Evolutionary conservation across 805 yeast genomes (phyloP), one percentile per base, ranked within the genome.

Genomic region (Candida quercuum): DNA sequence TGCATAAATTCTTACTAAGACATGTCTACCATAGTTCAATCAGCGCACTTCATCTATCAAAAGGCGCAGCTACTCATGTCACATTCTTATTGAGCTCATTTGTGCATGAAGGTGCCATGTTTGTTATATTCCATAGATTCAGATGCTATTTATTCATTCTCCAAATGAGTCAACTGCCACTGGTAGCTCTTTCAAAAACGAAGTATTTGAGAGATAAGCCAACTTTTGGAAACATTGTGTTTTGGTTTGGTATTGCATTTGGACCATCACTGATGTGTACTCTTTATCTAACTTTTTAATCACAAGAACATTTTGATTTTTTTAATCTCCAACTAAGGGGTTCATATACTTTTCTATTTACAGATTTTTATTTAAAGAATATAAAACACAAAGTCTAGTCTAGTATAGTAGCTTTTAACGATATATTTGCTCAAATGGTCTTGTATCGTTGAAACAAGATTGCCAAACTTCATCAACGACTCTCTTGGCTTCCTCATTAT

Each of bases 11-110:
- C 49, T 64, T 93, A 41, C 66, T 89, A 32, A 74, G 98, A 47
- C 99, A 94, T 56, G 98, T 93, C 3, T 94, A 93, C 59, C 96
- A 89, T 56, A 80, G 94, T 19, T 78, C 93, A 9, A 84, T 91
- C 41, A 78, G 93, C 47, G 79, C 87, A 0, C 68, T 87, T 38
- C 69, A 78, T 22, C 64, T 89, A 39, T 73, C 76, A 44, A 86
- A 79, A 54, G 41, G 52, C 2, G 67, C 71, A 33, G 97, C 98
- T 1, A 81, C 94, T 2, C 52, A 87, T 20, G 59, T 83, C 51
- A 86, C 96, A 2, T 87, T 87, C 52, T 52, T 88, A 14, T 59
- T 94, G 30, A 86, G 96, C 41, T 75, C 95, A 4, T 43, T 85
- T 5, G 76, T 93, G 32, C 99, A 93, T 60, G 99, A 93, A 60